A percentile compares a stretch with the other conserved stretches of the same genome.
Evolutionary conservation across 495 filamentous ascomycete genomes (phyloP).

Genomic region (Entonaema liquescens): DNA sequence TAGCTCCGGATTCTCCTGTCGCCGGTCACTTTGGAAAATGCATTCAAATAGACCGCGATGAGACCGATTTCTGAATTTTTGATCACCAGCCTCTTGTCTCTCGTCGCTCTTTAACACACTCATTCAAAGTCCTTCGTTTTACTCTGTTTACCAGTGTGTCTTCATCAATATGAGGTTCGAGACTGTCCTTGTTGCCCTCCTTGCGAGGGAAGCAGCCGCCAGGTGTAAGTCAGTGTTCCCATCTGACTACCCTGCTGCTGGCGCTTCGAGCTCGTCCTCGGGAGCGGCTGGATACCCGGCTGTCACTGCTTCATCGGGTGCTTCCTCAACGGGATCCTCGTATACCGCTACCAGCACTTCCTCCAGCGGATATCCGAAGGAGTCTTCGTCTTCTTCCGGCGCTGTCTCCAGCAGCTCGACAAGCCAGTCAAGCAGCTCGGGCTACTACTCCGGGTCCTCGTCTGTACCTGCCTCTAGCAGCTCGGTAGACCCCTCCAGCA

Average conservation of each 20-base stretch:
- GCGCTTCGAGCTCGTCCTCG: constrained; percentile 15
- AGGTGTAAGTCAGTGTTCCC: constrained; percentile 27
- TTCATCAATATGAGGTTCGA: constrained; percentile 22
- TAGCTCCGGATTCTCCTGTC: constrained; percentile 5
- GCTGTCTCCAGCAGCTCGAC: neutral
- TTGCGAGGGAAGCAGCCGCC: constrained; percentile 22
- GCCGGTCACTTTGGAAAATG: neutral
- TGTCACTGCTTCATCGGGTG: neutral
- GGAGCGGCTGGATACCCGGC: neutral
- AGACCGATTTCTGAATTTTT: neutral
- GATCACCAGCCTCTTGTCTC: neutral
- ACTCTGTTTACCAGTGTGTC: neutral
- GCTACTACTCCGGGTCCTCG: neutral
- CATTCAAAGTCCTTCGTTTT: constrained; percentile 22
- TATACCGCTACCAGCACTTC: constrained; percentile 4
- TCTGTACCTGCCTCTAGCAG: neutral
- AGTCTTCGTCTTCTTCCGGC: constrained; percentile 3
- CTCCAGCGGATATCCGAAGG: neutral
- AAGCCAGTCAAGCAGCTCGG: neutral
- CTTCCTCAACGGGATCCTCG: constrained; percentile 6
- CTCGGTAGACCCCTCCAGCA: no score
- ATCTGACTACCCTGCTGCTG: neutral
- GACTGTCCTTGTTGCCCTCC: constrained; percentile 21
- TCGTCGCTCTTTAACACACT: constrained; percentile 24
- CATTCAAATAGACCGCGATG: constrained; percentile 13